Evolutionary conservation across 495 filamentous ascomycete genomes (phyloP).

Genomic region (Beverwykella pulmonaria): DNA sequence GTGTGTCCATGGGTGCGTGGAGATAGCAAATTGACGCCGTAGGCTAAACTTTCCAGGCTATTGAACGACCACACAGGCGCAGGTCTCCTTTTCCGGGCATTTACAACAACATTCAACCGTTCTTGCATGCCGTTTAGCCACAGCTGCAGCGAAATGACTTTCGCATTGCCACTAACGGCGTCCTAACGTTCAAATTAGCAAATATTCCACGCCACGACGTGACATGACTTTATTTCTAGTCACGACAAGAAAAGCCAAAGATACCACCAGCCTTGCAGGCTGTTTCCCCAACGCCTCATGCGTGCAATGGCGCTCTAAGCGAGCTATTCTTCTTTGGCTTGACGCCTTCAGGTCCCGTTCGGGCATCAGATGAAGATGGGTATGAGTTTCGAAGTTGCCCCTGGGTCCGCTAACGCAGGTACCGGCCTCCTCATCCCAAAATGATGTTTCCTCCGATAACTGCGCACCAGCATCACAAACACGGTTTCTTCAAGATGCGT

Average conservation of each 20-base stretch:
- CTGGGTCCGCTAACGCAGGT: conserved; percentile 35
- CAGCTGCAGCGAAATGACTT: conserved; percentile 18
- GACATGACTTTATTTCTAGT: conserved; percentile 27
- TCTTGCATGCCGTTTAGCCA: conserved; percentile 18
- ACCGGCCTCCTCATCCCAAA: conserved; percentile 27
- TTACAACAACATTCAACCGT: conserved; percentile 5
- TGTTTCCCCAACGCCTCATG: conserved; percentile 15
- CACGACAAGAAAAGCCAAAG: conserved; percentile 5
- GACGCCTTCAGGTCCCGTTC: conserved; percentile 3
- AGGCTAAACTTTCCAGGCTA: conserved; percentile 28
- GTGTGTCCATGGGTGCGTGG: background rate
- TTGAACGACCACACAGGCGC: background rate
- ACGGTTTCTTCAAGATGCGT: conserved; percentile 21
- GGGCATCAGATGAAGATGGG: conserved; percentile 11
- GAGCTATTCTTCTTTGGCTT: conserved; percentile 22
- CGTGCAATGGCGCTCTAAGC: conserved; percentile 16
- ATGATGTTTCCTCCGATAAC: conserved; percentile 30
- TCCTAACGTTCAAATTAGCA: background rate
- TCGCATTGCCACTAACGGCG: conserved; percentile 7
- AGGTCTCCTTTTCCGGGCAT: conserved; percentile 1
- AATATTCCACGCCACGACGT: conserved; percentile 2
- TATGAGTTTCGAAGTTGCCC: conserved; percentile 29
- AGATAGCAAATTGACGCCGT: background rate
- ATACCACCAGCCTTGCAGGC: background rate
- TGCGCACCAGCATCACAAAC: conserved; percentile 24